phyloP scores from a whole-genome alignment of 352 stramenopile genomes.

The Globisporangium carolinianum region DNA sequence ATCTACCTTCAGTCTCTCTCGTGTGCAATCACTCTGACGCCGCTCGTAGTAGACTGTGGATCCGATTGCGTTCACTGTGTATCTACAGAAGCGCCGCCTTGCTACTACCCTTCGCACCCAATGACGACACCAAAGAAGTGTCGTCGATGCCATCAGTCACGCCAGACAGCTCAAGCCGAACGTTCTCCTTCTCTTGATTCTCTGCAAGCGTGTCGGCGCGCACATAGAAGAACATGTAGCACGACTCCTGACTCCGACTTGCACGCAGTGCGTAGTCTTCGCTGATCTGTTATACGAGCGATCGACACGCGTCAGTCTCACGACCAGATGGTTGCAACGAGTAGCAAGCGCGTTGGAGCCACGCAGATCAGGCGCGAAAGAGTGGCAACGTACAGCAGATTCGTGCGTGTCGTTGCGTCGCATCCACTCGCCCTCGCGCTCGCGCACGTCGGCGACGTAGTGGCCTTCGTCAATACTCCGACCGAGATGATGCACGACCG shows the following conservation, averaged over 20 bases:
- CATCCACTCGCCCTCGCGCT: constrained; percentile 43
- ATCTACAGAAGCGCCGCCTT: too few species aligned
- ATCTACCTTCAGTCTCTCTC: too few species aligned
- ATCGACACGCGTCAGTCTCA: background rate
- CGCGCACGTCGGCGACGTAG: constrained; percentile 76
- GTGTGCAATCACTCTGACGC: too few species aligned
- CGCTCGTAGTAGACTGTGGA: too few species aligned
- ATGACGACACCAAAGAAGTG: too few species aligned
- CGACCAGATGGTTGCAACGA: background rate
- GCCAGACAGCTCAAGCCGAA: constrained; percentile 1
- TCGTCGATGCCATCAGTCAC: too few species aligned
- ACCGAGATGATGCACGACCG: constrained; percentile 79
- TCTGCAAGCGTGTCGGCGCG: constrained; percentile 20
- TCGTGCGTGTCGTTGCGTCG: constrained; percentile 82
- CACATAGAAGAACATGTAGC: constrained; percentile 88
- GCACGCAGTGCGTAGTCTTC: constrained; percentile 70
- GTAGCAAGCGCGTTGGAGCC: too few species aligned
- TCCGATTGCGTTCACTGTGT: too few species aligned
- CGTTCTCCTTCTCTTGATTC: constrained; percentile 59
- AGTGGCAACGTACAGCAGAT: constrained; percentile 36
- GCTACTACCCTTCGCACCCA: too few species aligned
- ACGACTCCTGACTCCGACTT: constrained; percentile 75
- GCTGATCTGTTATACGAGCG: constrained; percentile 34
- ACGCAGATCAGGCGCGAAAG: too few species aligned
- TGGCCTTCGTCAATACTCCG: constrained; percentile 77